Base-by-base conservation (phyloP, 1,284 basidiomycete genomes). In the Ceratobasidium sp. region DNA sequence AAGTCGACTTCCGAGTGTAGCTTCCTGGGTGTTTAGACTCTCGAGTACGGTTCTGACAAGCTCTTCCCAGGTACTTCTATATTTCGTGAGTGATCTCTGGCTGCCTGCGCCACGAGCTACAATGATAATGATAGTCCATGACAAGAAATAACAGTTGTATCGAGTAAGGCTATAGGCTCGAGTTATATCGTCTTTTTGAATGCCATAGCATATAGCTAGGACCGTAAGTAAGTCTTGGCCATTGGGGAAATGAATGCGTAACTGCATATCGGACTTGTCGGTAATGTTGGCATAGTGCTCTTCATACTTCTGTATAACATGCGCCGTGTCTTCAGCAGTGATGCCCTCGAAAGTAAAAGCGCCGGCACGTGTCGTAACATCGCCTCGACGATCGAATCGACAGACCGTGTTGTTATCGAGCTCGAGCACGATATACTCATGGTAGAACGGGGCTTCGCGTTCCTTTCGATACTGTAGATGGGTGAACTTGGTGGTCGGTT, bases 91-190 rank as follows among this genome's bases (percentile, higher is more conserved):
- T 3, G 56, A n/a, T 20, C 61, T 61, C 73, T 61, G 65, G 61
- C 65, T 61, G 7, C 54, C 73, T 4, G 73, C 65, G 2, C 33
- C 23, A 6, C 73, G 45, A 3, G 63, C 63, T 11, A 33, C 49
- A 15, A 39, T 47, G 13, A 60, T 66, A 35, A 75, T 58, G 4
- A 75, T 56, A 0, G 39, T 58, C 74, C 74, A 75, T 6, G 63
- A 75, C 26, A 75, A 35, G 51, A 75, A 75, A 28, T 75, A 75
- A 39, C 74, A 75, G 37, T 75, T 75, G 74, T 56, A 75, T 4
- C 39, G 15, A 26, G 53, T 54, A 49, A 75, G 74, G 15, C 26
- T 58, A 51, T 66, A 75, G n/a, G 63, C 35, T 13, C 58, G 47
- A 8, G 74, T 45, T 42, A 33, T 15, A 23, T 42, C 26, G 37